Conservation (phyloP, 2,329 filamentous ascomycete genomes). For the Aspergillus pseudotamarii region DNA sequence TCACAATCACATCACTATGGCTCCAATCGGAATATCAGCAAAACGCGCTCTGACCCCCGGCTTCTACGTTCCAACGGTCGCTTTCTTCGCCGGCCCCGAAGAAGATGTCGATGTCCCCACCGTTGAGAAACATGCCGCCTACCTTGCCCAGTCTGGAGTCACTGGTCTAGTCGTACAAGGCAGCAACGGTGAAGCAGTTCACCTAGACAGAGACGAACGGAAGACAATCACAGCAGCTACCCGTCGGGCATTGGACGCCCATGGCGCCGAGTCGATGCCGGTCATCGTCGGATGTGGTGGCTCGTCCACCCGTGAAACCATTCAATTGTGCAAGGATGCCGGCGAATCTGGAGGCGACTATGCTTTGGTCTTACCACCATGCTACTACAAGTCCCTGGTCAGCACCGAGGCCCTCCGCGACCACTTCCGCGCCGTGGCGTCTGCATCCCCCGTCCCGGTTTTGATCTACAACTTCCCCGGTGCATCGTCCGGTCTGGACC, state of each 20-base stretch:
- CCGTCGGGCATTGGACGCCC: conserved; percentile 67
- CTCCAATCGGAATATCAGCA: conserved; percentile 23
- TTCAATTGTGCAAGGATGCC: conserved; percentile 70
- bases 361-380: conserved; percentile 73
- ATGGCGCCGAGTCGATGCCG: conserved; percentile 67
- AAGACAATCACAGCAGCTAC: conserved; percentile 69
- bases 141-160: conserved; percentile 72
- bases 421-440: conserved; percentile 68
- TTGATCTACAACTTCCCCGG: conserved; percentile 75
- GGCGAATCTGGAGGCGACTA: conserved; percentile 72
- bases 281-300: conserved; percentile 76
- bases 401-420: conserved; percentile 60
- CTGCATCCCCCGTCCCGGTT: conserved; percentile 62
- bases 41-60: conserved; percentile 46
- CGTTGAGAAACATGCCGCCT: conserved; percentile 63
- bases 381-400: conserved; percentile 73
- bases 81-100: conserved; percentile 66
- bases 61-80: conserved; percentile 73
- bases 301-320: conserved; percentile 72
- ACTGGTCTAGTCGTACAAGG: conserved; percentile 76
- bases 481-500: conserved; percentile 67
- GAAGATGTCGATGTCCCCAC: conserved; percentile 69
- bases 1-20: conserved; percentile 21
- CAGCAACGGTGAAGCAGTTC: conserved; percentile 81
- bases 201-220: conserved; percentile 72